Conservation (phyloP, 345 rosid genomes). For the Aurinia saxatilis region DNA sequence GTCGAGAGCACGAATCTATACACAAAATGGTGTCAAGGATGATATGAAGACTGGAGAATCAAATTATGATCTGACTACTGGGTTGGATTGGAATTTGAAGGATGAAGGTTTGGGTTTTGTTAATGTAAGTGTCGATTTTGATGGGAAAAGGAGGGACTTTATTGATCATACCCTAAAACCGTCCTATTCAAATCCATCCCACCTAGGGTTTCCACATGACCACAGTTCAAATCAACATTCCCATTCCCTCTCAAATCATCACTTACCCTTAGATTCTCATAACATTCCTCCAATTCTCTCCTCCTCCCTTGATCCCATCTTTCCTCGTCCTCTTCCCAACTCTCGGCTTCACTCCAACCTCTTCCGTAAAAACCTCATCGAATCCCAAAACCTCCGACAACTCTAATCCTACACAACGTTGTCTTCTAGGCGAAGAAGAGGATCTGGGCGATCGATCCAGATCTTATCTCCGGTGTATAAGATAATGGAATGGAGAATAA, state of each 20-base stretch:
- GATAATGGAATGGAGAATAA: no score
- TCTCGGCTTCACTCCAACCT: conserved; percentile 29
- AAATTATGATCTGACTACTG: conserved; percentile 72
- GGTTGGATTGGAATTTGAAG: conserved; percentile 56
- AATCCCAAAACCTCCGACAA: conserved; percentile 45
- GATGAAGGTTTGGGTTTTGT: conserved; percentile 38
- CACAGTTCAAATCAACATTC: conserved; percentile 31
- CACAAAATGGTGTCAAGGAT: no score
- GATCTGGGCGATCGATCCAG: conserved; percentile 72
- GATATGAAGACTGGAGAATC: no score
- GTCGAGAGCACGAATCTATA: no score
- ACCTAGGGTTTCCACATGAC: conserved; percentile 30
- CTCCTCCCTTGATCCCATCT: conserved; percentile 20
- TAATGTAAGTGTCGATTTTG: conserved; percentile 17
- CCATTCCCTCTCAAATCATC: conserved; percentile 26
- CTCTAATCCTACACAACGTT: conserved; percentile 8
- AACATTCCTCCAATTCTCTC: conserved; percentile 9
- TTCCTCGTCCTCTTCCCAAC: conserved; percentile 43
- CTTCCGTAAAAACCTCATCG: conserved; percentile 33
- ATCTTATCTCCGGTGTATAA: conserved; percentile 33
- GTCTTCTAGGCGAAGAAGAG: conserved; percentile 85
- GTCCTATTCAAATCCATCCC: conserved; percentile 28
- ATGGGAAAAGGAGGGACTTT: conserved; percentile 32
- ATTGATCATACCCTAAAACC: conserved; percentile 50
- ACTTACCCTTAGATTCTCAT: conserved; percentile 26